A percentile compares a stretch with the other conserved stretches of the same genome.
These are phyloP conservation scores for Ceratonia siliqua DNA, from an alignment of 306 rosid genomes.

Conservation along the genomic window DNA sequence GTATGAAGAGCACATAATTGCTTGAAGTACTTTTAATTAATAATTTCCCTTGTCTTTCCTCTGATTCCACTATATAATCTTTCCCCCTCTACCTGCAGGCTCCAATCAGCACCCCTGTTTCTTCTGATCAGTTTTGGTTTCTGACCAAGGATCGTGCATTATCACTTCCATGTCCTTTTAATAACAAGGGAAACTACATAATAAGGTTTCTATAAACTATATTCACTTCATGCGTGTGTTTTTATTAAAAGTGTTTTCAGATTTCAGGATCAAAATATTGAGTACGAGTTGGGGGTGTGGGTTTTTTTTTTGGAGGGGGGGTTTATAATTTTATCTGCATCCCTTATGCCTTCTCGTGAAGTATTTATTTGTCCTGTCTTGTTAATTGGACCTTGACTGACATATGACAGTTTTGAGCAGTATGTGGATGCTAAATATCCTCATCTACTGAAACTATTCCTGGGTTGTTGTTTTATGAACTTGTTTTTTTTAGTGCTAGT, in stretches of 20 bases:
- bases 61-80: neutral
- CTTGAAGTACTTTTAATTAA: neutral
- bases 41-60: neutral
- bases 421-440: constrained; percentile 18
- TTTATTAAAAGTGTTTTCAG: neutral
- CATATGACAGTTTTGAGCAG: neutral
- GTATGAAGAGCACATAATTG: neutral
- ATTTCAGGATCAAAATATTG: neutral
- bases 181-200: constrained; percentile 81
- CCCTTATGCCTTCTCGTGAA: constrained; percentile 5
- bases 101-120: constrained; percentile 75
- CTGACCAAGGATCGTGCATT: constrained; percentile 77
- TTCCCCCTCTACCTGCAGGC: constrained; percentile 58
- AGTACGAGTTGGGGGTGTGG: neutral
- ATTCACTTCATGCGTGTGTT: neutral
- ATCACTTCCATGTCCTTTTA: constrained; percentile 79
- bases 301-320: too few species aligned
- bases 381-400: constrained; percentile 19
- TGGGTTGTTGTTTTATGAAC: neutral
- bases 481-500: neutral
- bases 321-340: neutral
- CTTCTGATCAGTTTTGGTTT: constrained; percentile 90
- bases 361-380: neutral
- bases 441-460: constrained; percentile 1
- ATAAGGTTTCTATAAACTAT: constrained; percentile 59